A percentile compares a stretch with the other conserved stretches of the same genome.
Evolutionary conservation across 768 basidiomycete genomes (phyloP).

Genomic region (Calocybe cyanea): DNA sequence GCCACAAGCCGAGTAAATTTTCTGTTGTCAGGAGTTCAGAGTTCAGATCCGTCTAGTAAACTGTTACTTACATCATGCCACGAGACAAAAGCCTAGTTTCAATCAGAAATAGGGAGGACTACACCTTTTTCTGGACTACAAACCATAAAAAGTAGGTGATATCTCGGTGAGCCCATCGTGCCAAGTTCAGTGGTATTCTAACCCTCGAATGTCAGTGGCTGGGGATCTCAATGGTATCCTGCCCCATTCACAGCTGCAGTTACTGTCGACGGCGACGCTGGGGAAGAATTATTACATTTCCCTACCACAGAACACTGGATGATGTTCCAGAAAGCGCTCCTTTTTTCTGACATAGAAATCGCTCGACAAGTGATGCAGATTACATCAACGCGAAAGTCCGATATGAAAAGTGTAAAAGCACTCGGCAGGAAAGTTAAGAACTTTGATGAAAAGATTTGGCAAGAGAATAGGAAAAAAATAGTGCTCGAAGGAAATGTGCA

Average conservation of each 20-base stretch:
- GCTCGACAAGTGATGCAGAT: slow-evolving; percentile 40
- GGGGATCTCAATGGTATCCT: slow-evolving; percentile 15
- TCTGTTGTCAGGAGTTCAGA: too few species aligned
- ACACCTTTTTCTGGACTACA: neutral
- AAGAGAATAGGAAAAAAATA: slow-evolving; percentile 39
- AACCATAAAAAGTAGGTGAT: neutral
- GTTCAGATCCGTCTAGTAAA: too few species aligned
- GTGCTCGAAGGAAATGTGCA: slow-evolving; percentile 50
- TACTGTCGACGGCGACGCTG: neutral
- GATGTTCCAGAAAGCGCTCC: slow-evolving; percentile 43
- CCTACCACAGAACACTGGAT: slow-evolving; percentile 9
- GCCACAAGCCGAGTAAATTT: too few species aligned
- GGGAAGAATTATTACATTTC: slow-evolving; percentile 4
- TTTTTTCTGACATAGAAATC: slow-evolving; percentile 44
- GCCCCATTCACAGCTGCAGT: slow-evolving; percentile 8
- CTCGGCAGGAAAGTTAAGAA: slow-evolving; percentile 47
- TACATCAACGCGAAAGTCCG: slow-evolving; percentile 23
- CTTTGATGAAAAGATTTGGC: slow-evolving; percentile 51
- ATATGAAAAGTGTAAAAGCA: slow-evolving; percentile 44
- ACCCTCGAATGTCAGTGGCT: slow-evolving; percentile 15
- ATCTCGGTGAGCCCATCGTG: neutral
- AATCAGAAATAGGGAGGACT: neutral
- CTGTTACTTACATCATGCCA: too few species aligned
- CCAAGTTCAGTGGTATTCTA: neutral
- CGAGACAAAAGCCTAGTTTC: too few species aligned